Percentiles rank a stretch among this genome's conserved stretches.
Evolutionary conservation across 2,329 filamentous ascomycete species (phyloP).

Genomic region (Colletotrichum eleusines): DNA sequence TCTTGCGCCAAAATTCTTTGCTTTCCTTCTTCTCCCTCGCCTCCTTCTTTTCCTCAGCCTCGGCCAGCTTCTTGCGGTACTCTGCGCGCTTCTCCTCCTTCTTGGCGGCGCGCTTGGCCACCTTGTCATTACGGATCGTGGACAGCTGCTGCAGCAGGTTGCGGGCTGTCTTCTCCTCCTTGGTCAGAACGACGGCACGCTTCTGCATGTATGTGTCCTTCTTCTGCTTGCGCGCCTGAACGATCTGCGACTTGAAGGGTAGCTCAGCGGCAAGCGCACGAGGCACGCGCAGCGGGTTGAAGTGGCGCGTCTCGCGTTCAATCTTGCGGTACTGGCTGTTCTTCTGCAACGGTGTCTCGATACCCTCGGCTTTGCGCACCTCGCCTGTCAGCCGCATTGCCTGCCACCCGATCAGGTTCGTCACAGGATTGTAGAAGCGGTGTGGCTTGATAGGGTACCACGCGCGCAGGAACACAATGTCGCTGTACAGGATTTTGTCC

Average conservation of each 20-base stretch:
- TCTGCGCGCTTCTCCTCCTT: constrained; percentile 88
- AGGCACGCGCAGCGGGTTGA: constrained; percentile 84
- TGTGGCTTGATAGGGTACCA: constrained; percentile 98
- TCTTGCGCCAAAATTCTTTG: constrained; percentile 91
- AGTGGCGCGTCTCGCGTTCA: constrained; percentile 76
- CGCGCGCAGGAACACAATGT: constrained; percentile 94
- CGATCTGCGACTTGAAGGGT: constrained; percentile 93
- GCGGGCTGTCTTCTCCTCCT: constrained; percentile 90
- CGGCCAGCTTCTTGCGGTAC: constrained; percentile 86
- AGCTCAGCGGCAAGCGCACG: constrained; percentile 84
- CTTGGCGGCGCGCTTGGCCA: constrained; percentile 83
- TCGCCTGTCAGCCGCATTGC: constrained; percentile 95
- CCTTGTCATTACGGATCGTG: constrained; percentile 90
- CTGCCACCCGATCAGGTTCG: constrained; percentile 92
- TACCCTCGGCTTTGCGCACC: constrained; percentile 80
- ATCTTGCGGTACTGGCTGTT: constrained; percentile 86
- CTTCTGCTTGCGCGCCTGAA: constrained; percentile 82
- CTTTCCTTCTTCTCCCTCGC: constrained; percentile 91
- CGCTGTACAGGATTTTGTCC: constrained; percentile 96
- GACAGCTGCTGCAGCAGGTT: constrained; percentile 93
- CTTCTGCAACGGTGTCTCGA: constrained; percentile 82
- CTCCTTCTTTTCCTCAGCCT: constrained; percentile 85
- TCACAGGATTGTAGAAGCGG: constrained; percentile 96
- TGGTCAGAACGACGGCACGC: constrained; percentile 86
- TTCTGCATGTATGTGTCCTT: constrained; percentile 93